Evolutionary conservation across 1,139 yeast species (phyloP).

Genomic region (Geotrichum candidum): DNA sequence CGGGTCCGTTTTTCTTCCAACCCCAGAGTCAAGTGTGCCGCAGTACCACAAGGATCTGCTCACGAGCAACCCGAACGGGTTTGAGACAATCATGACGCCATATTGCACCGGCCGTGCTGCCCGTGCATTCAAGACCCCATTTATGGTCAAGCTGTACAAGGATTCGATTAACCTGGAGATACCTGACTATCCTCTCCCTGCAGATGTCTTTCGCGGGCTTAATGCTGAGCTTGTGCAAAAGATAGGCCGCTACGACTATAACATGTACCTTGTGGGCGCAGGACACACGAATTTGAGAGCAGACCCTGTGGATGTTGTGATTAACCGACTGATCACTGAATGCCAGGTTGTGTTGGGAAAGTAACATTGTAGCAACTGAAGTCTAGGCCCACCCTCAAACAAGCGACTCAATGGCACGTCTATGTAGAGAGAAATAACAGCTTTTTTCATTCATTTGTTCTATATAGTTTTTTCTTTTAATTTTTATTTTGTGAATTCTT

Average conservation of each 20-base stretch:
- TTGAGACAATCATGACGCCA: background rate
- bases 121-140: background rate
- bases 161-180: background rate
- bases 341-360: background rate
- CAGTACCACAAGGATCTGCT: background rate
- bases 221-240: background rate
- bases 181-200: slow-evolving; percentile 4
- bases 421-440: too few species aligned
- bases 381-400: too few species aligned
- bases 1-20: background rate
- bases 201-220: background rate
- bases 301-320: background rate
- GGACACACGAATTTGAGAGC: background rate
- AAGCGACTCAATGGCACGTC: too few species aligned
- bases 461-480: too few species aligned
- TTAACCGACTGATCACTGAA: background rate
- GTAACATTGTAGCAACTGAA: too few species aligned
- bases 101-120: slow-evolving; percentile 3
- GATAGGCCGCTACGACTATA: background rate
- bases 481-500: too few species aligned
- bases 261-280: slow-evolving; percentile 1
- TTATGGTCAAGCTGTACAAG: background rate
- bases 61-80: background rate
- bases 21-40: slow-evolving; percentile 1
- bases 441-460: too few species aligned